These are phyloP conservation scores for Fusarium sp. DNA, from an alignment of 2,329 filamentous ascomycete species.

Conservation along the genomic window DNA sequence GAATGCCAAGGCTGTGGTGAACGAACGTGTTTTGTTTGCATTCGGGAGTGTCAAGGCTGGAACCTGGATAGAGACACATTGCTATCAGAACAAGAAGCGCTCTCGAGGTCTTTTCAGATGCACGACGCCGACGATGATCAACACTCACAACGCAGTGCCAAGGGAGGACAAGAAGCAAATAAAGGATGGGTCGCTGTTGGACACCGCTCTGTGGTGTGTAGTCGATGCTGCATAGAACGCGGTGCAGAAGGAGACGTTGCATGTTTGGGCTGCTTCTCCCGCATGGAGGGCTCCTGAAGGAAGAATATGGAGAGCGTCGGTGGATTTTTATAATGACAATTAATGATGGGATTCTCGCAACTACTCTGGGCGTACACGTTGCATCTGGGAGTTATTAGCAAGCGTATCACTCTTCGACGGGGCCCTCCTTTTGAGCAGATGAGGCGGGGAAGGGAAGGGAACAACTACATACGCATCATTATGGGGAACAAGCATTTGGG, in stretches of 20 bases:
- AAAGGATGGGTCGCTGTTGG: constrained; percentile 56
- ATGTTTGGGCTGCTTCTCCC: constrained; percentile 71
- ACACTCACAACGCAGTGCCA: constrained; percentile 13
- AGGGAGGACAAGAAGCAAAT: constrained; percentile 23
- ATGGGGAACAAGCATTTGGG: constrained; percentile 23
- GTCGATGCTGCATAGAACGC: constrained; percentile 75
- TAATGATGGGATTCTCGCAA: constrained; percentile 32
- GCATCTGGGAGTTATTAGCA: constrained; percentile 1
- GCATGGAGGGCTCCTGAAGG: constrained; percentile 52
- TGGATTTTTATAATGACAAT: constrained; percentile 27
- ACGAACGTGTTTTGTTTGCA: constrained; percentile 77
- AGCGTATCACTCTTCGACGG: constrained; percentile 16
- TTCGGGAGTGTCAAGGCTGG: constrained; percentile 71
- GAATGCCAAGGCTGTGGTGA: constrained; percentile 72
- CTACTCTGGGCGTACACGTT: constrained; percentile 3
- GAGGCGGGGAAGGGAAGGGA: background rate
- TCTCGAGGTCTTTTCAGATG: constrained; percentile 63
- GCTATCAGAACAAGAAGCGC: constrained; percentile 50
- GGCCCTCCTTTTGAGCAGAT: constrained; percentile 1
- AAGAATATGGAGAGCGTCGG: background rate
- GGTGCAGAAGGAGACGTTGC: constrained; percentile 74
- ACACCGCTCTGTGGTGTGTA: constrained; percentile 70
- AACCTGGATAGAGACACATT: constrained; percentile 36
- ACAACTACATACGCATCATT: constrained; percentile 6
- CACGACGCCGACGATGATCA: constrained; percentile 58